phyloP scores from a whole-genome alignment of 371 early-diverging fungal species.

The Mortierella polycephala region DNA sequence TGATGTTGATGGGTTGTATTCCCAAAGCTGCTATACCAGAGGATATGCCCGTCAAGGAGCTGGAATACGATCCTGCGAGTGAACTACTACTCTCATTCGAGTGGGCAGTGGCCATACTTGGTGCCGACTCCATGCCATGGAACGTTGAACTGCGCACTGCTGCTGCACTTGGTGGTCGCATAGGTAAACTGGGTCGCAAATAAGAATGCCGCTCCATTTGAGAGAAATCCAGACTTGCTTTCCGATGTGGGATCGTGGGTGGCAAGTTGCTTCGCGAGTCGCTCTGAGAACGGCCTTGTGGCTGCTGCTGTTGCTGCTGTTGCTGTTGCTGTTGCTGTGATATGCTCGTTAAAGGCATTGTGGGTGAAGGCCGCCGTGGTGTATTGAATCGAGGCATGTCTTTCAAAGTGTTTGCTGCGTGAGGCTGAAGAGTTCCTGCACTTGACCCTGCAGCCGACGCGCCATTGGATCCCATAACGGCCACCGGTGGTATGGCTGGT shows the following conservation, averaged over 20 bases:
- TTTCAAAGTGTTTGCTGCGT: slow-evolving; percentile 6
- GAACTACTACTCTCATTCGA: slow-evolving; percentile 5
- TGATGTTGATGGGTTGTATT: slow-evolving; percentile 51
- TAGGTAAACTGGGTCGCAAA: slow-evolving; percentile 38
- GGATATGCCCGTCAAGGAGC: slow-evolving; percentile 13
- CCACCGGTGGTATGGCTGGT: slow-evolving; percentile 39
- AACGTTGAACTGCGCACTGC: slow-evolving; percentile 48
- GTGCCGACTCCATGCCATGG: slow-evolving; percentile 32
- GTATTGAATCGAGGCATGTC: slow-evolving; percentile 17
- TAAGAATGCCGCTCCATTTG: slow-evolving; percentile 38
- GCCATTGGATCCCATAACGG: slow-evolving; percentile 12
- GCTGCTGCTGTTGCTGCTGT: slow-evolving; percentile 28
- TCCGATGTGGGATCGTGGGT: slow-evolving; percentile 48
- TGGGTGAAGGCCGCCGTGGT: slow-evolving; percentile 36
- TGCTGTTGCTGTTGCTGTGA: slow-evolving; percentile 19
- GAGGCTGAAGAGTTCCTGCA: neutral
- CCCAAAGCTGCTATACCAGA: slow-evolving; percentile 25
- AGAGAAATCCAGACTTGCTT: slow-evolving; percentile 51
- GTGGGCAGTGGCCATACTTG: slow-evolving; percentile 4
- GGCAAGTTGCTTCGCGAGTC: slow-evolving; percentile 30
- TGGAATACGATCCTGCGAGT: slow-evolving; percentile 7
- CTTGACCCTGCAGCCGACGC: neutral
- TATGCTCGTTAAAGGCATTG: slow-evolving; percentile 18
- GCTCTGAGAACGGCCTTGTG: slow-evolving; percentile 6
- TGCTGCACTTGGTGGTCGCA: slow-evolving; percentile 51